Evolutionary conservation across 192 early-diverging fungal species (phyloP).

Genomic region (Coemansia sp.): DNA sequence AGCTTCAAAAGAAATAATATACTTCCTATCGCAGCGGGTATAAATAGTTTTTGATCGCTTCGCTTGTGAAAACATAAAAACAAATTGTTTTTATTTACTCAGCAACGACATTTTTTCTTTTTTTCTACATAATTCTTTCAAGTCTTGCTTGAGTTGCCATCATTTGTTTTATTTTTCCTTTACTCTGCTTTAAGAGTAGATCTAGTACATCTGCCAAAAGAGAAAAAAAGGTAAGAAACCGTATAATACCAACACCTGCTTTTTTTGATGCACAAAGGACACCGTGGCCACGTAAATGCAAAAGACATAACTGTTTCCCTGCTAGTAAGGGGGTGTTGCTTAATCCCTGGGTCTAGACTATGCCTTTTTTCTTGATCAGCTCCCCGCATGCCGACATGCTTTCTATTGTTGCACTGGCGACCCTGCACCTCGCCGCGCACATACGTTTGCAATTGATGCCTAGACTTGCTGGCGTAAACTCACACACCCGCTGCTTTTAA

Average conservation of each 20-base stretch:
- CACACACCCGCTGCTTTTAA: not conserved
- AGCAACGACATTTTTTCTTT: not conserved
- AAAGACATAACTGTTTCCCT: not conserved
- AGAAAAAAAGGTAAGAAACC: not conserved
- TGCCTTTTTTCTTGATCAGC: not conserved
- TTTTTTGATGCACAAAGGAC: not conserved
- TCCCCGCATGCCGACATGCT: constrained; percentile 17
- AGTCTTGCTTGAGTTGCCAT: too few species aligned
- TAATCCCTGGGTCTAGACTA: constrained; percentile 6
- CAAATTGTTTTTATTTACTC: not conserved
- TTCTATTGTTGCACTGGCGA: constrained; percentile 3
- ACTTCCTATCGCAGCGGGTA: not conserved
- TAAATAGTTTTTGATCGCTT: not conserved
- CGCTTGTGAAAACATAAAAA: not conserved
- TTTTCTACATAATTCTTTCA: too few species aligned
- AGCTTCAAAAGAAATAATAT: too few species aligned
- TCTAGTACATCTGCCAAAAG: too few species aligned
- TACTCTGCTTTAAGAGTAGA: not conserved
- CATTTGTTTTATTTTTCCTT: constrained; percentile 3
- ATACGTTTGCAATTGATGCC: not conserved
- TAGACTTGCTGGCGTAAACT: not conserved
- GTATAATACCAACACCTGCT: not conserved
- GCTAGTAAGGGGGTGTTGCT: not conserved
- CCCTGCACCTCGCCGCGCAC: constrained; percentile 2
- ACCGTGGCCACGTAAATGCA: too few species aligned